phyloP scores from a whole-genome alignment of 2,329 filamentous ascomycete genomes.

The Acephala macrosclerotiorum region DNA sequence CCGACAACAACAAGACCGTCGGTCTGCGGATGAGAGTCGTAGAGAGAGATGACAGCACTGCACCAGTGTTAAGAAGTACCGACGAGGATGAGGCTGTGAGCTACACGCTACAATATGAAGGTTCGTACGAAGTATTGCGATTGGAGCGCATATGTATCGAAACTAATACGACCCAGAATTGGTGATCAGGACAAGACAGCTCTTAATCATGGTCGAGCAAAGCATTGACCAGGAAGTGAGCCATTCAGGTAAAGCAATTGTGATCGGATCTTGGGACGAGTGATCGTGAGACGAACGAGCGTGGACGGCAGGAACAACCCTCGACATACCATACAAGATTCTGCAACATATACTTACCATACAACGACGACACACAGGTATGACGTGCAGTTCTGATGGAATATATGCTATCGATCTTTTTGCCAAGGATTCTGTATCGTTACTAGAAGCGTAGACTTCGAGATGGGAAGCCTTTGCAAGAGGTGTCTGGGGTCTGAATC shows the following conservation, averaged over 20 bases:
- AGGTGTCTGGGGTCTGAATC: background rate
- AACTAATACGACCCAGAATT: constrained; percentile 62
- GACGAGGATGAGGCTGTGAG: constrained; percentile 67
- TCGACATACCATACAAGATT: background rate
- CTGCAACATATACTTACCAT: constrained; percentile 3
- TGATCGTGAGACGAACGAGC: background rate
- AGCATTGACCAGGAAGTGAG: constrained; percentile 66
- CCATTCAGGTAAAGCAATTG: constrained; percentile 69
- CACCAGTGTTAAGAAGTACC: constrained; percentile 53
- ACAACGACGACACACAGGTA: background rate
- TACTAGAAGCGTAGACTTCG: background rate
- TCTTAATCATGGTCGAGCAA: constrained; percentile 71
- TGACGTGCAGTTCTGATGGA: too few relatives aligned
- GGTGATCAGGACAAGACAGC: constrained; percentile 66
- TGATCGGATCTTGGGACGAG: constrained; percentile 59
- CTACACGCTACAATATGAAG: constrained; percentile 76
- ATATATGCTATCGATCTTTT: too few relatives aligned
- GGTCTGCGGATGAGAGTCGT: constrained; percentile 73
- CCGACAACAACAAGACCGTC: constrained; percentile 66
- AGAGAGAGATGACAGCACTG: constrained; percentile 55
- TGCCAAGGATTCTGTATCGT: background rate
- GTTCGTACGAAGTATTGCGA: constrained; percentile 52
- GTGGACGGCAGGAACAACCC: background rate
- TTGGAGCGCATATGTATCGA: background rate
- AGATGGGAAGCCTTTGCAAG: background rate